phyloP scores from a whole-genome alignment of 257 asterid genomes.

The Scutellaria minor region DNA sequence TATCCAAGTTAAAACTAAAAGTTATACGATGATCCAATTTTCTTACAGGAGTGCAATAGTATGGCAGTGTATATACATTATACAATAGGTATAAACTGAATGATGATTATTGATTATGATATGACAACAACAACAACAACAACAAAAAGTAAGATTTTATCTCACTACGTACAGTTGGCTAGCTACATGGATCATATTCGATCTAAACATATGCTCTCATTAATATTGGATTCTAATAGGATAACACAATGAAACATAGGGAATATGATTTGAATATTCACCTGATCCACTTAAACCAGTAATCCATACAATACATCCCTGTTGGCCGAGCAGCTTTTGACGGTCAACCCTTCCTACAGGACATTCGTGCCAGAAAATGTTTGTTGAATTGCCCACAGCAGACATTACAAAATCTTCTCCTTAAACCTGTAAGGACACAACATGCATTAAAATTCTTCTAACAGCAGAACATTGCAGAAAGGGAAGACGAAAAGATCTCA shows the following conservation, averaged over 20 bases:
- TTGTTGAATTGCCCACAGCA: conserved; percentile 73
- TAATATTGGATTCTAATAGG: not conserved
- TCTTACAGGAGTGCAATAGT: conserved; percentile 6
- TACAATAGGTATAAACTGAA: not conserved
- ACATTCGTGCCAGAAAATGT: conserved; percentile 94
- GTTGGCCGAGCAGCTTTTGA: conserved; percentile 83
- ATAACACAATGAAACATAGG: not conserved
- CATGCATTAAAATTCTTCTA: conserved; percentile 28
- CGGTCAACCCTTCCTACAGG: conserved; percentile 79
- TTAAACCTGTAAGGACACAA: conserved; percentile 40
- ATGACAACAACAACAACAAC: not conserved
- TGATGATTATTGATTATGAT: not conserved
- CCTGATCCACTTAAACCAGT: conserved; percentile 99
- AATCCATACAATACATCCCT: conserved; percentile 96
- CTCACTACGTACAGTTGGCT: not conserved
- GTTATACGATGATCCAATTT: not conserved
- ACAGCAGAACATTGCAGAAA: conserved; percentile 22
- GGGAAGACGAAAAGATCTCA: not conserved
- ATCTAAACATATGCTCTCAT: not conserved
- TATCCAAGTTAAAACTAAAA: conserved; percentile 4
- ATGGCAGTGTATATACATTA: too few species aligned
- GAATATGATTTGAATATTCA: conserved; percentile 21
- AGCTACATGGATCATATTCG: not conserved
- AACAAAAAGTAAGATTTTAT: not conserved
- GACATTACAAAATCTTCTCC: conserved; percentile 50